Evolutionary conservation across 2,329 filamentous ascomycete species (phyloP), one percentile per base, ranked within the genome.

Genomic region (Sclerotinia subarctica): DNA sequence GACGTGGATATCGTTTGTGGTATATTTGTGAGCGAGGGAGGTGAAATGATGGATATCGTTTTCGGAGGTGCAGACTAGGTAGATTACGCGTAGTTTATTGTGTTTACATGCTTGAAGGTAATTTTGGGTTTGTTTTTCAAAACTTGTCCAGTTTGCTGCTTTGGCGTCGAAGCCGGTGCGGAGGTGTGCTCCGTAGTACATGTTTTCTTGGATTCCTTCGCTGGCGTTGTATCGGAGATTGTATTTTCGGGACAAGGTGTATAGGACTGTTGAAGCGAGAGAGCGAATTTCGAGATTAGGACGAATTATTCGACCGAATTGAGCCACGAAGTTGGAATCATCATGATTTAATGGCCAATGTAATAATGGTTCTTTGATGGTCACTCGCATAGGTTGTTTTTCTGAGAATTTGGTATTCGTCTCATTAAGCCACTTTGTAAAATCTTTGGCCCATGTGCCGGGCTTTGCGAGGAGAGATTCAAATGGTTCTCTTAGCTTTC

Each of bases 111-210:
- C 66, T 51, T 68, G 66, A 11, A 68, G 56, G 42, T 67, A 67
- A 5, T 67, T 67, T 29, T 51, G 44, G 1, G 64, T 42, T 29
- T 69, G 64, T 4, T 42, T 52, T 46, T 56, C 56, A 3, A 62
- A 44, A 13, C 26, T 19, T 1, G 64, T 64, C 53, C 64, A 69
- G 35, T 53, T 59, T 15, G 58, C 49, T 53, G 58, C 58, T 53
- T 49, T 58, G 21, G 79, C 79, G 64, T 81, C 79, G 5, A 66
- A 69, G n/a, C 76, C 78, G 1, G 78, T 79, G 26, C 78, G 74
- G 44, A 82, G 69, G 69, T 81, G 78, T 0, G 77, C 80, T 26
- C 79, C 80, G 53, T 78, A 78, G 68, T 79, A 81, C 8, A 74
- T 75, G 2, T 56, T 51, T 2, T 26, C 29, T 13, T 65, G 70